Evolutionary conservation across 208 protist genomes (phyloP).

Genomic region (Leishmania amazonensis): DNA sequence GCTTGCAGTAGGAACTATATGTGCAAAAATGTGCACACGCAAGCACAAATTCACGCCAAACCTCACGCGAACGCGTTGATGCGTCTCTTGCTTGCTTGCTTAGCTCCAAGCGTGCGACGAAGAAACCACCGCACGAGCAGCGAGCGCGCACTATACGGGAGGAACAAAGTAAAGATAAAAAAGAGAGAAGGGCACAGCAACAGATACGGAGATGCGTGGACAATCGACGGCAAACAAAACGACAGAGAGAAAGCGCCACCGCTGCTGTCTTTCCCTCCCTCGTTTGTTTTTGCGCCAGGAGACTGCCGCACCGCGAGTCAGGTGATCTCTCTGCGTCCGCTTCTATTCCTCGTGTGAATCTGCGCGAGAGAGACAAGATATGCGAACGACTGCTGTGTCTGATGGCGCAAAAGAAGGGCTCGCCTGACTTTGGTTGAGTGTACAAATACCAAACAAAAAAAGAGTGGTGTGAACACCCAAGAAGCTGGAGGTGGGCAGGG

Average conservation of each 20-base stretch:
- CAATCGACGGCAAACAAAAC: background rate
- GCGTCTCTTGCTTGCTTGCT: background rate
- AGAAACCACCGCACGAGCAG: background rate
- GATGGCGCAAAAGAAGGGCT: background rate
- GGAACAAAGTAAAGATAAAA: background rate
- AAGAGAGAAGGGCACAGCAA: background rate
- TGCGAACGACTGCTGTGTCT: background rate
- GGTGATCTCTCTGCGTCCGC: background rate
- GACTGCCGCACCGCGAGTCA: background rate
- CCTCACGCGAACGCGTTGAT: background rate
- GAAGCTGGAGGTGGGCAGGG: background rate
- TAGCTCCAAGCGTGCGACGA: background rate
- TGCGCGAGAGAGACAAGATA: background rate
- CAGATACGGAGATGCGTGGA: background rate
- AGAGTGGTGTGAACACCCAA: background rate
- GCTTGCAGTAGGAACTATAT: background rate
- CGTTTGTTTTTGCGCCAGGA: background rate
- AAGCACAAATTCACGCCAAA: background rate
- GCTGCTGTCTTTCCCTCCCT: background rate
- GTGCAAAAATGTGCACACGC: background rate
- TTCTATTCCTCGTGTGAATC: background rate
- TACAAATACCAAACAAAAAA: background rate
- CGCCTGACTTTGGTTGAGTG: background rate
- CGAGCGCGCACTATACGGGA: background rate
- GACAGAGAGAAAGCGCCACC: background rate